These are phyloP conservation scores for Metschnikowia borealis DNA, from an alignment of 805 yeast species.

Conservation along the genomic window DNA sequence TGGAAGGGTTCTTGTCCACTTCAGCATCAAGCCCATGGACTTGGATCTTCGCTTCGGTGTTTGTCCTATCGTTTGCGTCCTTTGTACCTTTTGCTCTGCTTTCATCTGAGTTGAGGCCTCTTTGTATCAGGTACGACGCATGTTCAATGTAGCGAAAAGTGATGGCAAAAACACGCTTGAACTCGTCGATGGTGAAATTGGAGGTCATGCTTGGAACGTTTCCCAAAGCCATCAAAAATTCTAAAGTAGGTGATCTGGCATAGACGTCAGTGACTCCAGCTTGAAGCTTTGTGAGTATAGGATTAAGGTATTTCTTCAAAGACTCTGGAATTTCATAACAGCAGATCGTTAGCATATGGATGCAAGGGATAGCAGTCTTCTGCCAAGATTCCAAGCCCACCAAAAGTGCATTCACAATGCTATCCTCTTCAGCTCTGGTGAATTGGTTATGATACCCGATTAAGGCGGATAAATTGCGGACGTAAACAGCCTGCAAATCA, in stretches of 20 bases:
- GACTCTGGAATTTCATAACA: constrained; percentile 78
- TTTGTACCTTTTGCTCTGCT: constrained; percentile 11
- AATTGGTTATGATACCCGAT: constrained; percentile 56
- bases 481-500: constrained; percentile 62
- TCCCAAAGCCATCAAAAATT: constrained; percentile 64
- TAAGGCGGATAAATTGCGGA: constrained; percentile 58
- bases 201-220: constrained; percentile 64
- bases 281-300: constrained; percentile 70
- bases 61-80: not conserved
- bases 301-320: constrained; percentile 61
- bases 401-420: constrained; percentile 54
- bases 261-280: constrained; percentile 66
- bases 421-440: constrained; percentile 58
- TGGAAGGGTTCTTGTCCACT: constrained; percentile 54
- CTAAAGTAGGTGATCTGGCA: constrained; percentile 71
- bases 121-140: constrained; percentile 47
- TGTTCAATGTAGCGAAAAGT: constrained; percentile 76
- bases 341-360: constrained; percentile 70
- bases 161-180: constrained; percentile 75
- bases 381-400: constrained; percentile 72
- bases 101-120: constrained; percentile 14
- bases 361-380: constrained; percentile 70
- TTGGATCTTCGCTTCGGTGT: constrained; percentile 1
- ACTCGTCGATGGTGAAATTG: constrained; percentile 73
- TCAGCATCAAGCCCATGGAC: constrained; percentile 44